A percentile compares a stretch with the other conserved stretches of the same genome.
Evolutionary conservation across 306 rosid genomes (phyloP).

Genomic region (Cucurbita maxima): DNA sequence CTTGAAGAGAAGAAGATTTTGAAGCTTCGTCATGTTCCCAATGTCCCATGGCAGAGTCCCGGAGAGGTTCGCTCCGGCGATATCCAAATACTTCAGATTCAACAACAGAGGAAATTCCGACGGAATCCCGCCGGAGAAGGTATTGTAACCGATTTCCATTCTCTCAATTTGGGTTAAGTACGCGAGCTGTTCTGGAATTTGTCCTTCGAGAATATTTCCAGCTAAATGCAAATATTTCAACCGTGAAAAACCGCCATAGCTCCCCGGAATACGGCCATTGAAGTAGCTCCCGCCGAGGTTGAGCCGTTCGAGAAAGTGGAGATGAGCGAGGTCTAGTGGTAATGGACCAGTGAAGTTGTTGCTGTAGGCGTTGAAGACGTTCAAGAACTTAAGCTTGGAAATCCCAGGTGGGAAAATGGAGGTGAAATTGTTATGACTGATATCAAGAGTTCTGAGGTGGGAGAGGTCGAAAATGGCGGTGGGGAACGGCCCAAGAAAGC

Average conservation of each 20-base stretch:
- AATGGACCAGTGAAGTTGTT: slow-evolving; percentile 68
- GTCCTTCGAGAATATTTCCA: slow-evolving; percentile 57
- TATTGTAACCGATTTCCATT: slow-evolving; percentile 84
- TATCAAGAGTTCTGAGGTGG: slow-evolving; percentile 48
- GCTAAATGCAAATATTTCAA: slow-evolving; percentile 43
- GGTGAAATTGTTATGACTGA: slow-evolving; percentile 59
- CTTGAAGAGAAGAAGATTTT: slow-evolving; percentile 40
- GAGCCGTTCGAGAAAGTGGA: slow-evolving; percentile 53
- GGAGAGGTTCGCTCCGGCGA: slow-evolving; percentile 40
- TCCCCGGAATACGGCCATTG: slow-evolving; percentile 36
- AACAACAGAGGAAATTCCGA: slow-evolving; percentile 25
- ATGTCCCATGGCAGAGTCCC: slow-evolving; percentile 44
- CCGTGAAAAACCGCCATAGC: slow-evolving; percentile 42
- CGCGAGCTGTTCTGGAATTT: slow-evolving; percentile 46
- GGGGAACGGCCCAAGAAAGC: slow-evolving; percentile 43
- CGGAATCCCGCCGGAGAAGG: slow-evolving; percentile 45
- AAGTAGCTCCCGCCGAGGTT: slow-evolving; percentile 96
- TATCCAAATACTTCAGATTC: slow-evolving; percentile 57
- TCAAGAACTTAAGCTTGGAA: slow-evolving; percentile 57
- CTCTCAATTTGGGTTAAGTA: slow-evolving; percentile 35
- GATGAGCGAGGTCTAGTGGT: slow-evolving; percentile 37
- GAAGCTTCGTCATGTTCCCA: slow-evolving; percentile 55
- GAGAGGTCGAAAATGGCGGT: slow-evolving; percentile 40
- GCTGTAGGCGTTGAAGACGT: slow-evolving; percentile 61
- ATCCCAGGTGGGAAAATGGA: slow-evolving; percentile 75